Conservation (phyloP, 116 monocot genomes). For the Trichopus zeylanicus region DNA sequence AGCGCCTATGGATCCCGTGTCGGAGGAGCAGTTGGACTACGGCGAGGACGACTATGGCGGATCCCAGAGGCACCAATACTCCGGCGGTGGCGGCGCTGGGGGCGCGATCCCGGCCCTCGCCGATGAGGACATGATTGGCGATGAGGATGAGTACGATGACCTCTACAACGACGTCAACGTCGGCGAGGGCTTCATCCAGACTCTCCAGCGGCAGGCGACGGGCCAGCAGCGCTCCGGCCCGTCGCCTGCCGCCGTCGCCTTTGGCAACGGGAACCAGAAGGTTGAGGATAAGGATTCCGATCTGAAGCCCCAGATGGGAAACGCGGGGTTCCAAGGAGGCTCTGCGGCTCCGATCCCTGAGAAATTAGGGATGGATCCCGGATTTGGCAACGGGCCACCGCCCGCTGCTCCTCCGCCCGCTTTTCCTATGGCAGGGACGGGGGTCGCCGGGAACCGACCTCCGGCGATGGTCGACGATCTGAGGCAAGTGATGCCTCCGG, state of each 20-base stretch:
- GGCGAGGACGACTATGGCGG: conserved; percentile 26
- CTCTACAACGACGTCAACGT: conserved; percentile 67
- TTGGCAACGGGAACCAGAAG: background rate
- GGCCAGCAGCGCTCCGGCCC: too few species aligned
- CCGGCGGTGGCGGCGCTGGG: conserved; percentile 9
- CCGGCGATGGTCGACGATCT: background rate
- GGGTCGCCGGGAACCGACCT: conserved; percentile 1
- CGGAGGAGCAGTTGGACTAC: conserved; percentile 28
- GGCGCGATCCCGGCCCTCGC: conserved; percentile 45
- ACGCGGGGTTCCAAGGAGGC: background rate
- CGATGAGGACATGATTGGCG: conserved; percentile 45
- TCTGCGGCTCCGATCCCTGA: background rate
- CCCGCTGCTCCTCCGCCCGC: background rate
- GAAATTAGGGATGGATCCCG: background rate
- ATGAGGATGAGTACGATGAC: conserved; percentile 63
- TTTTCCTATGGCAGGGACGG: background rate
- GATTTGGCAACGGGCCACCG: background rate
- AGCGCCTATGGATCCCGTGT: conserved; percentile 16
- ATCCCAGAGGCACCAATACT: conserved; percentile 12
- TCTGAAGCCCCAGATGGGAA: background rate
- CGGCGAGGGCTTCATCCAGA: conserved; percentile 39
- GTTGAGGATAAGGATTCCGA: background rate
- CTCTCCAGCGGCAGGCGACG: background rate
- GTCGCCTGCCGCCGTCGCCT: background rate
- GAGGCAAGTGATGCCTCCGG: conserved; percentile 5